Conservation (phyloP, 2,329 filamentous ascomycete genomes). For the Colletotrichum coccodes region DNA sequence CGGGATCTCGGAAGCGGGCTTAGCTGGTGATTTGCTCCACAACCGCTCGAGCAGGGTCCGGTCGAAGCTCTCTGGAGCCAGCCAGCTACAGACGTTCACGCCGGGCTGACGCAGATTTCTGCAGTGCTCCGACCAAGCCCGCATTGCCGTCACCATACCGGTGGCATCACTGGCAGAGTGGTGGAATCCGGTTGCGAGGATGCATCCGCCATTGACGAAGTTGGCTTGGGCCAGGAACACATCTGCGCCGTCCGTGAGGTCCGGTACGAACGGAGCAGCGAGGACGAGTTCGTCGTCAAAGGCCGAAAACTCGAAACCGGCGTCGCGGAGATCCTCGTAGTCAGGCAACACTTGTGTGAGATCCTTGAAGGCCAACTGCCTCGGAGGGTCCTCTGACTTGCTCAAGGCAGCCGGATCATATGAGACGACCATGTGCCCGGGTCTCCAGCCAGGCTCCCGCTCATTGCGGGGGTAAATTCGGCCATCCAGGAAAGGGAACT, state of each 20-base stretch:
- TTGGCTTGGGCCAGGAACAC: slow-evolving; percentile 43
- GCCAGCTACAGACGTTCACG: slow-evolving; percentile 38
- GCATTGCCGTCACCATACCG: slow-evolving; percentile 41
- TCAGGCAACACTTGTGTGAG: slow-evolving; percentile 39
- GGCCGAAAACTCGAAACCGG: slow-evolving; percentile 39
- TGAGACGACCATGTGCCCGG: slow-evolving; percentile 37
- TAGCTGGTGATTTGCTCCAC: slow-evolving; percentile 38
- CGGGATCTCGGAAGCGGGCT: slow-evolving; percentile 36
- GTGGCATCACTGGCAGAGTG: slow-evolving; percentile 37
- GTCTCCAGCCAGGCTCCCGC: slow-evolving; percentile 40
- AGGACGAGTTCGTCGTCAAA: slow-evolving; percentile 41
- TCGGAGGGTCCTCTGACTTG: neutral
- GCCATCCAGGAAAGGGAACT: slow-evolving; percentile 49
- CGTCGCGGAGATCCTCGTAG: slow-evolving; percentile 32
- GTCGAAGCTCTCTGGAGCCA: slow-evolving; percentile 43
- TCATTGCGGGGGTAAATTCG: slow-evolving; percentile 44
- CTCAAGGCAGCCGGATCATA: slow-evolving; percentile 24
- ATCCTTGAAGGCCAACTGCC: slow-evolving; percentile 39
- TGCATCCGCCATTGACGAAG: slow-evolving; percentile 43
- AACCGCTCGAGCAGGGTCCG: slow-evolving; percentile 41
- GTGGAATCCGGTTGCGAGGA: slow-evolving; percentile 31
- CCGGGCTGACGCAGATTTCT: slow-evolving; percentile 35
- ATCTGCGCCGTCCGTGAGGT: slow-evolving; percentile 34
- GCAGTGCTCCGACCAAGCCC: slow-evolving; percentile 44
- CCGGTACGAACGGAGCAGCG: slow-evolving; percentile 36